Evolutionary conservation across 805 yeast genomes (phyloP).

Genomic region (Blastobotrys muscicola): DNA sequence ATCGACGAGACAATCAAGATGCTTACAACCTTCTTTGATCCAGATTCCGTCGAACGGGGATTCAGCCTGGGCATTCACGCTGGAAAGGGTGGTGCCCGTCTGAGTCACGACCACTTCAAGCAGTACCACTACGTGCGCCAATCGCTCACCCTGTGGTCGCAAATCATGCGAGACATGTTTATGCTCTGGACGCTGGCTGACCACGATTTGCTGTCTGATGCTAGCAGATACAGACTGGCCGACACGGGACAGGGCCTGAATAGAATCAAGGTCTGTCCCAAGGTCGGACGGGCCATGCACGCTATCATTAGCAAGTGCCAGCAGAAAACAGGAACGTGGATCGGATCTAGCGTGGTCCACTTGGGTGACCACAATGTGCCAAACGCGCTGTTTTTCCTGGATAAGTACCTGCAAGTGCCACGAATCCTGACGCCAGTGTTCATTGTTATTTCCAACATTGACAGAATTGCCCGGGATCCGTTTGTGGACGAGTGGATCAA

Average conservation of each 20-base stretch:
- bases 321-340: slow-evolving; percentile 54
- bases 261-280: slow-evolving; percentile 66
- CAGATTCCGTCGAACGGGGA: slow-evolving; percentile 22
- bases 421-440: slow-evolving; percentile 67
- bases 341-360: slow-evolving; percentile 73
- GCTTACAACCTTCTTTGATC: slow-evolving; percentile 38
- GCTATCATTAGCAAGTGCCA: slow-evolving; percentile 58
- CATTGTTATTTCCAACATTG: slow-evolving; percentile 45
- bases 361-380: slow-evolving; percentile 81
- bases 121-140: slow-evolving; percentile 70
- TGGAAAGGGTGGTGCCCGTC: slow-evolving; percentile 60
- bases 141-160: slow-evolving; percentile 65
- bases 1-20: slow-evolving; percentile 52
- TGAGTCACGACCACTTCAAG: slow-evolving; percentile 63
- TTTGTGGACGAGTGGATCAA: slow-evolving; percentile 41
- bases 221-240: slow-evolving; percentile 42
- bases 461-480: slow-evolving; percentile 42
- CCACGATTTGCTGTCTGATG: slow-evolving; percentile 47
- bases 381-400: slow-evolving; percentile 68
- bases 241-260: slow-evolving; percentile 80
- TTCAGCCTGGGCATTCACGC: slow-evolving; percentile 53
- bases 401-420: slow-evolving; percentile 74
- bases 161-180: slow-evolving; percentile 70
- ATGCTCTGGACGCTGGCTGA: slow-evolving; percentile 72
- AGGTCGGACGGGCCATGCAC: slow-evolving; percentile 61